phyloP scores from a whole-genome alignment of 495 filamentous ascomycete species.

The Hamigera avellanea region DNA sequence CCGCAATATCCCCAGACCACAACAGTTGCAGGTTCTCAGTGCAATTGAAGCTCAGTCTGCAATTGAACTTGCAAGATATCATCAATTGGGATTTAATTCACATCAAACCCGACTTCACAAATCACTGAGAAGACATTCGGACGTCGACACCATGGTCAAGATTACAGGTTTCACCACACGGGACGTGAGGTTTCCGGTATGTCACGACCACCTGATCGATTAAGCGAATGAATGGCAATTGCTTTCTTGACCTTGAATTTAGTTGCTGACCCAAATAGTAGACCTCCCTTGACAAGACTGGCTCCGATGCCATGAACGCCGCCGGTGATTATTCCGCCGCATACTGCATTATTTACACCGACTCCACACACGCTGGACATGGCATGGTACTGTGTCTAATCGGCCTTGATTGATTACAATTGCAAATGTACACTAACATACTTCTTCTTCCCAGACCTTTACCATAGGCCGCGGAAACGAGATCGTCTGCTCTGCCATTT shows the following conservation, averaged over 20 bases:
- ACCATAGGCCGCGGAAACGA: constrained; percentile 95
- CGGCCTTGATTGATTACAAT: too few relatives aligned
- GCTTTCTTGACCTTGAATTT: neutral
- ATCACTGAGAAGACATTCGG: too few relatives aligned
- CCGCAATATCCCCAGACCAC: too few relatives aligned
- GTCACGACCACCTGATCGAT: neutral
- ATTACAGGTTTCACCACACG: constrained; percentile 71
- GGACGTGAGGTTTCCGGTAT: constrained; percentile 81
- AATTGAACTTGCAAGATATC: too few relatives aligned
- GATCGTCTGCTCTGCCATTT: constrained; percentile 79
- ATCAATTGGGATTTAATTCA: too few relatives aligned
- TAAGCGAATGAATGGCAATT: neutral
- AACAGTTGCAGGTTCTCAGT: too few relatives aligned
- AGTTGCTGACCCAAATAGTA: constrained; percentile 8
- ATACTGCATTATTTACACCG: constrained; percentile 84
- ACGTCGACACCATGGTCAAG: constrained; percentile 44
- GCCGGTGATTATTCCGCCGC: constrained; percentile 88
- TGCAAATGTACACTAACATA: neutral
- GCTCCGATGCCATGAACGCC: constrained; percentile 95
- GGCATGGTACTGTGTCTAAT: constrained; percentile 64
- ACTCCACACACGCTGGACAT: constrained; percentile 62
- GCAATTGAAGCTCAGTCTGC: too few relatives aligned
- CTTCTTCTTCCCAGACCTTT: constrained; percentile 55
- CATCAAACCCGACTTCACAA: too few relatives aligned
- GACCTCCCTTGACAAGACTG: constrained; percentile 90